Base-by-base conservation (phyloP, 2,329 filamentous ascomycete genomes). In the Verticillium tricorpus region DNA sequence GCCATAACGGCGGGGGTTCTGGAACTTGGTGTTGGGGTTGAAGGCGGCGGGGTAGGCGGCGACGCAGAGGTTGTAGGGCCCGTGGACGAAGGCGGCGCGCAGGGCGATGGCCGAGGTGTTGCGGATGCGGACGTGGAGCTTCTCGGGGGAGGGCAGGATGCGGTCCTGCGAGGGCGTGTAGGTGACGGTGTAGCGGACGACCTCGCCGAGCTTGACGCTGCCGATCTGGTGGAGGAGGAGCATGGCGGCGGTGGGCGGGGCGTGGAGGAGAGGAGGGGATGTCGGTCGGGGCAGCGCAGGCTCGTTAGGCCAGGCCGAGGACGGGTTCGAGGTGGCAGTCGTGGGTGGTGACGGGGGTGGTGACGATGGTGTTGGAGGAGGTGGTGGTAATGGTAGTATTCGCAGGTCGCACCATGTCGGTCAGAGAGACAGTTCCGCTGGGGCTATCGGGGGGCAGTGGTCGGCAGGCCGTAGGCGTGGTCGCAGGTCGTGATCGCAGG, bases 61-160 rank as follows among this genome's bases (percentile, higher is more conserved):
- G 57, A 93, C 89, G 70, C 92, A 93, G 40, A 98, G 84, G 0
- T 89, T 96, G 73, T 99, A 99, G 1, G 95, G 95, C 0, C 95
- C 95, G 77, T 97, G 95, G 60, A 99, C 89, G 74, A 97, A 99
- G 61, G 95, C 95, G 60, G 95, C 95, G 71, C 95, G 91, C 45
- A 98, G 82, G 17, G 95, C 91, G 66, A 97, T 91, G 62, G 92
- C 90, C 45, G 91, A 95, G 11, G 91, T 93, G 76, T 99, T 99
- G 74, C 91, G 94, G 73, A 99, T 88, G 69, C 91, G 92, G 56
- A 99, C 85, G 76, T 92, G 86, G 40, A 99, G 86, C 69, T 87
- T 83, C 66, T 89, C 81, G 32, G 94, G 94, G 5, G 92, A 89
- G 4, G 95, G 95, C 3, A 97, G 84, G 72, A 97, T 96, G 68